These are phyloP conservation scores for Euphrasia arctica DNA, from an alignment of 305 asterid species.

Conservation along the genomic window DNA sequence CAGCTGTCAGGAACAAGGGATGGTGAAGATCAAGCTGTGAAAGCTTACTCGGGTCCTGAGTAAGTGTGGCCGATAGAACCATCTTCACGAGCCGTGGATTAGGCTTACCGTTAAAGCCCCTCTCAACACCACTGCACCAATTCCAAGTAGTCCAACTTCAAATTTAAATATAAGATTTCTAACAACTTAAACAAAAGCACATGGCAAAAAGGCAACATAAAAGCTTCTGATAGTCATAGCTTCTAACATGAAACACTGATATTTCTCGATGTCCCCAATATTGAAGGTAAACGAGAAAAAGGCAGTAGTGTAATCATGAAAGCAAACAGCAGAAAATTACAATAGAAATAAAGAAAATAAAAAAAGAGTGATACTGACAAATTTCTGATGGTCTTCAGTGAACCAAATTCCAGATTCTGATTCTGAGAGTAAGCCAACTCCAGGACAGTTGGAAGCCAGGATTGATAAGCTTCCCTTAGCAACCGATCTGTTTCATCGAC, in stretches of 20 bases:
- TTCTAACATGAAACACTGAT: not conserved
- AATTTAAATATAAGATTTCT: not conserved
- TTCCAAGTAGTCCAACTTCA: constrained; percentile 22
- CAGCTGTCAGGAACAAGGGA: constrained; percentile 79
- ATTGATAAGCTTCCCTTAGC: constrained; percentile 89
- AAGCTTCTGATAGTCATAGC: not conserved
- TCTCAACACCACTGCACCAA: constrained; percentile 72
- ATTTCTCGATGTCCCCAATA: not conserved
- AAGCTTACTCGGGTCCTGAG: constrained; percentile 93
- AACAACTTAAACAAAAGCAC: not conserved
- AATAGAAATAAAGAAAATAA: not conserved
- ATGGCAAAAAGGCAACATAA: not conserved
- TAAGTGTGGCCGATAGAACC: constrained; percentile 89
- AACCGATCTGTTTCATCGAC: constrained; percentile 93
- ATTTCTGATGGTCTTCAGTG: constrained; percentile 71
- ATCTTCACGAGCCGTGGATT: constrained; percentile 80
- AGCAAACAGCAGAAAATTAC: constrained; percentile 19
- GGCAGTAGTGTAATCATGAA: constrained; percentile 9
- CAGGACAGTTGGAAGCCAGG: constrained; percentile 90
- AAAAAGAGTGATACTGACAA: constrained; percentile 43
- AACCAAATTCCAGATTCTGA: constrained; percentile 40
- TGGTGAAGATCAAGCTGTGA: constrained; percentile 83
- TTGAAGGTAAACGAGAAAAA: not conserved
- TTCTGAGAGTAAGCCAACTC: constrained; percentile 41
- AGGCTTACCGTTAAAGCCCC: constrained; percentile 71